phyloP scores from a whole-genome alignment of 768 basidiomycete species.

The Gymnopilus junonius region DNA sequence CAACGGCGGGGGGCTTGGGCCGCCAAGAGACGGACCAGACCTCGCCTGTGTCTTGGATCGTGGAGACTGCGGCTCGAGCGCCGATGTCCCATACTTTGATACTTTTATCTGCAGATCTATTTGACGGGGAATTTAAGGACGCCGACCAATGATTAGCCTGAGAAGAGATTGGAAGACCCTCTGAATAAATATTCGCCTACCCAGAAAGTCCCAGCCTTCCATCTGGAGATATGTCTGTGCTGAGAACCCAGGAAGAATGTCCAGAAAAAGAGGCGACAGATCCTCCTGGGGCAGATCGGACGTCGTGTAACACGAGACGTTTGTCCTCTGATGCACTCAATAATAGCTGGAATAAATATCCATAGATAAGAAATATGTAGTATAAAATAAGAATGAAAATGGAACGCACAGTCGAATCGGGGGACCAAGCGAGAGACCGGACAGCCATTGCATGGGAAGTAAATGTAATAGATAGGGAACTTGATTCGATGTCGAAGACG shows the following conservation, averaged over 20 bases:
- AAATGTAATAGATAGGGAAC: constrained; percentile 68
- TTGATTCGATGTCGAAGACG: constrained; percentile 80
- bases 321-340: constrained; percentile 94
- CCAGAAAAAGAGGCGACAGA: constrained; percentile 89
- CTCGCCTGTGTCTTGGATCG: constrained; percentile 77
- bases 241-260: constrained; percentile 91
- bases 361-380: constrained; percentile 14
- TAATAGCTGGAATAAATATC: constrained; percentile 58
- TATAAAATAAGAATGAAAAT: too few species aligned
- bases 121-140: constrained; percentile 8
- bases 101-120: constrained; percentile 82
- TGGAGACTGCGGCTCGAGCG: constrained; percentile 75
- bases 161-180: neutral
- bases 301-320: constrained; percentile 88
- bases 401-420: constrained; percentile 77
- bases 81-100: constrained; percentile 89
- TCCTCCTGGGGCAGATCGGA: constrained; percentile 76
- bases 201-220: constrained; percentile 82
- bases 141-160: constrained; percentile 20
- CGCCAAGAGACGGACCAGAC: constrained; percentile 88
- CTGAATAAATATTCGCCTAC: too few species aligned
- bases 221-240: constrained; percentile 82
- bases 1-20: constrained; percentile 42
- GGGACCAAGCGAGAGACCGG: constrained; percentile 86
- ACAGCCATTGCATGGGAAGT: constrained; percentile 91